phyloP scores from a whole-genome alignment of 2,329 filamentous ascomycete genomes.

The Fusarium nygamai region DNA sequence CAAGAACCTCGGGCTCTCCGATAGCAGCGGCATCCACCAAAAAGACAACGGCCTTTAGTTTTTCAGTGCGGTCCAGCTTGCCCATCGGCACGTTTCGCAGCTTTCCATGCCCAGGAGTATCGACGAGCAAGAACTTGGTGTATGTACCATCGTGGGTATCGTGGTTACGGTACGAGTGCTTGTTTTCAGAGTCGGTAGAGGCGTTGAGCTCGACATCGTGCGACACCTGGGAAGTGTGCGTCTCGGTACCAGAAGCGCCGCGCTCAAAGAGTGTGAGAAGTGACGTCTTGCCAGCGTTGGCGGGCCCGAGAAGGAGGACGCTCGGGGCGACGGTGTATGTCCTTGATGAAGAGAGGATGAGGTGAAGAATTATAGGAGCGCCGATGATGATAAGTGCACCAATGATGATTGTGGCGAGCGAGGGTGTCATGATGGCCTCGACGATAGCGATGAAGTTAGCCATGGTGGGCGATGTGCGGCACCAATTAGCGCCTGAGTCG shows the following conservation, averaged over 20 bases:
- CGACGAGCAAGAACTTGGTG: conserved; percentile 79
- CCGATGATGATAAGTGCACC: conserved; percentile 76
- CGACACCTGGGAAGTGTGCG: conserved; percentile 65
- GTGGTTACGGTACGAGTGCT: conserved; percentile 63
- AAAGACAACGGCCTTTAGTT: conserved; percentile 81
- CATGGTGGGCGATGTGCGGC: conserved; percentile 46
- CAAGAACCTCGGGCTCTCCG: conserved; percentile 67
- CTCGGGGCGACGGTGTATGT: conserved; percentile 76
- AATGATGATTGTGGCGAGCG: conserved; percentile 69
- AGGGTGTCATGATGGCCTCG: conserved; percentile 68
- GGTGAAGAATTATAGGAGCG: conserved; percentile 81
- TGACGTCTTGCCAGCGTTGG: conserved; percentile 86
- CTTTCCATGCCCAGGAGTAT: conserved; percentile 97
- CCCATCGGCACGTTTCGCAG: conserved; percentile 76
- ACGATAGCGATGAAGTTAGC: conserved; percentile 53
- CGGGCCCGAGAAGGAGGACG: conserved; percentile 83
- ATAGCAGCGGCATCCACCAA: conserved; percentile 85
- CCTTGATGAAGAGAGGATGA: conserved; percentile 73
- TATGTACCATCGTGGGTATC: conserved; percentile 65
- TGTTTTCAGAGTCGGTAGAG: conserved; percentile 56
- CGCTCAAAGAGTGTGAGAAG: conserved; percentile 79
- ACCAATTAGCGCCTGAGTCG: conserved; percentile 22
- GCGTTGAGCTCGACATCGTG: conserved; percentile 66
- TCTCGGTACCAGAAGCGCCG: conserved; percentile 56
- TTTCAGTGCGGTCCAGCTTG: conserved; percentile 55